These are phyloP conservation scores for Aegle marmelos DNA, from an alignment of 345 rosid species.

Conservation along the genomic window DNA sequence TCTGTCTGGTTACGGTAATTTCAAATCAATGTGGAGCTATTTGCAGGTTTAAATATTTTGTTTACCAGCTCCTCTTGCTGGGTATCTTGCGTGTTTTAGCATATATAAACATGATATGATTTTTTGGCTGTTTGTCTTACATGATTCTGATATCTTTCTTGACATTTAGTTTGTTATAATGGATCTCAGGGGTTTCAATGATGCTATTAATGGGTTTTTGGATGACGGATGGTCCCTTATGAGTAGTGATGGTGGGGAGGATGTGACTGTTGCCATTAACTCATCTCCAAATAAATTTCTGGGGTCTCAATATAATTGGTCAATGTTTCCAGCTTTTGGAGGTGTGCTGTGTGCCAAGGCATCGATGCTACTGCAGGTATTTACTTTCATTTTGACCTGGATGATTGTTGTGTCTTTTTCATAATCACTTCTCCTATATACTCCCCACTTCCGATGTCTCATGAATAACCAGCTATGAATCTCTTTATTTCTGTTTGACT, in stretches of 20 bases:
- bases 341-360: constrained; percentile 97
- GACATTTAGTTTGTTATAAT: constrained; percentile 9
- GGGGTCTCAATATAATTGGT: constrained; percentile 61
- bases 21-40: background rate
- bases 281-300: constrained; percentile 70
- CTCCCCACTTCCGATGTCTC: background rate
- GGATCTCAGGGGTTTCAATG: constrained; percentile 84
- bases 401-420: background rate
- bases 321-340: constrained; percentile 73
- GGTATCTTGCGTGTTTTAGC: background rate
- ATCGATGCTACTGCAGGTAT: constrained; percentile 92
- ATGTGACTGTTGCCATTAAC: constrained; percentile 74
- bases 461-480: background rate
- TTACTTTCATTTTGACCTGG: background rate
- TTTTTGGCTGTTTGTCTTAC: background rate
- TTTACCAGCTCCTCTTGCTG: background rate
- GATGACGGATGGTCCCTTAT: constrained; percentile 96
- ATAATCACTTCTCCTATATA: background rate
- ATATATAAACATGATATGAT: background rate
- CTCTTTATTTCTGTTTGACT: background rate
- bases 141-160: background rate
- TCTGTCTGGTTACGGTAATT: background rate
- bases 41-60: background rate
- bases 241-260: constrained; percentile 78
- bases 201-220: constrained; percentile 85